These are phyloP conservation scores for Rhinocladiella similis DNA, from an alignment of 2,329 filamentous ascomycete species.

Conservation along the genomic window DNA sequence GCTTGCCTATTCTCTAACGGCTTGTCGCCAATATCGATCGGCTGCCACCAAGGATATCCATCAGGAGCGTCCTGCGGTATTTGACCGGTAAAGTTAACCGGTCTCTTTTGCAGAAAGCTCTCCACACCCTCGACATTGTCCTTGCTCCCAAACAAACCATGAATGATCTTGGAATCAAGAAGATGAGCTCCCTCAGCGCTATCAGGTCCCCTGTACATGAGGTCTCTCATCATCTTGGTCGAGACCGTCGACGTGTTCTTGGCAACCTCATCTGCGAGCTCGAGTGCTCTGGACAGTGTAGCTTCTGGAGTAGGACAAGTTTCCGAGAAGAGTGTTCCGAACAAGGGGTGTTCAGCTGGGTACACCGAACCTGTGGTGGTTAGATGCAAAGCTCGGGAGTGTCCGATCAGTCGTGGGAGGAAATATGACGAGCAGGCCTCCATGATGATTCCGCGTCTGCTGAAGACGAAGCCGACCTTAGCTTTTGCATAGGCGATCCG, in stretches of 20 bases:
- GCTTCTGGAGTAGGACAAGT: conserved; percentile 57
- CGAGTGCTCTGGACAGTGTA: conserved; percentile 65
- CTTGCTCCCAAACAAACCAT: conserved; percentile 44
- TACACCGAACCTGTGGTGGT: conserved; percentile 66
- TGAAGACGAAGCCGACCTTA: conserved; percentile 71
- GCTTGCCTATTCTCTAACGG: conserved; percentile 2
- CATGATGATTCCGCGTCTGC: conserved; percentile 66
- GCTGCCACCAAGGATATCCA: conserved; percentile 69
- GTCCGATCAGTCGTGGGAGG: conserved; percentile 66
- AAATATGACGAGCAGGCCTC: conserved; percentile 70
- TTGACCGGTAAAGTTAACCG: conserved; percentile 61
- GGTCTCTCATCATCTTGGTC: conserved; percentile 67
- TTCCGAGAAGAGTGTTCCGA: conserved; percentile 66
- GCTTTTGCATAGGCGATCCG: conserved; percentile 55
- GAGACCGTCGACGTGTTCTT: conserved; percentile 65
- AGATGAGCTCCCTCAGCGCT: conserved; percentile 70
- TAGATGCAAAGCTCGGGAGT: conserved; percentile 63
- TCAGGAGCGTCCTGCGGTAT: conserved; percentile 61
- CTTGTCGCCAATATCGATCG: conserved; percentile 45
- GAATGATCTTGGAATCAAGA: conserved; percentile 56
- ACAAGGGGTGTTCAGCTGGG: conserved; percentile 49
- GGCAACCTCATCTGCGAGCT: conserved; percentile 66
- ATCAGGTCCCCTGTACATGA: conserved; percentile 60
- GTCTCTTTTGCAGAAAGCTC: conserved; percentile 70
- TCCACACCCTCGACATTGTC: conserved; percentile 68